Evolutionary conservation across 2,329 filamentous ascomycete species (phyloP), one percentile per base, ranked within the genome.

Genomic region (Aspergillus novofumigatus): DNA sequence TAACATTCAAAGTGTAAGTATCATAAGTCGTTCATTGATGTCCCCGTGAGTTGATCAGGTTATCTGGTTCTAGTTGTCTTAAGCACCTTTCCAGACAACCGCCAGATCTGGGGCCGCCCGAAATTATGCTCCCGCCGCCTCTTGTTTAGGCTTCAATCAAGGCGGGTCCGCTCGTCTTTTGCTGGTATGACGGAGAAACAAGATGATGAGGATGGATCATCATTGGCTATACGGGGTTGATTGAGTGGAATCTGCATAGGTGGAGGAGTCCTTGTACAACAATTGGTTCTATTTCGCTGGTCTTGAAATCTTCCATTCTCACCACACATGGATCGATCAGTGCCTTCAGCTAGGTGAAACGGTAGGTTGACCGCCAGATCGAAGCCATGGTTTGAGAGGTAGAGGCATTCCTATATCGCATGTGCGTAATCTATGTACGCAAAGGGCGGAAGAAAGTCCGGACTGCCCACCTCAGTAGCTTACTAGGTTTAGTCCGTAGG

Each of bases 131-230:
- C 59, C 59, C 63, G 59, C 58, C 62, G 60, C 61, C 60, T 62
- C 60, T 67, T 64, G 65, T 62, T 66, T 65, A 64, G 60, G 58
- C 65, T 61, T 62, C 57, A 57, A 57, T 51, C 54, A 51, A 56
- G 53, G 50, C 55, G 55, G 58, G 61, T 61, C 59, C 58, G 53
- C 57, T 55, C 29, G 42, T 51, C 45, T 52, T 48, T 50, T 8
- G 32, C 35, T 44, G n/a, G 41, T 44, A 44, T 44, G 41, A 44
- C 41, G 14, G 32, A n/a, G 21, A 8, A 44, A 20, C 4, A 11
- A 20, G 41, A 44, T 44, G 41, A 20, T 44, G n/a, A 44, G n/a
- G 20, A 11, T 23, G 21, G 21, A 17, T 20, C n/a, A 45, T 20
- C n/a, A 20, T 14, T 45, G 21, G 21, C 21, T 45, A 45, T 11